These are phyloP conservation scores for Jaminaea rosea DNA, from an alignment of 1,284 basidiomycete species.

Conservation along the genomic window DNA sequence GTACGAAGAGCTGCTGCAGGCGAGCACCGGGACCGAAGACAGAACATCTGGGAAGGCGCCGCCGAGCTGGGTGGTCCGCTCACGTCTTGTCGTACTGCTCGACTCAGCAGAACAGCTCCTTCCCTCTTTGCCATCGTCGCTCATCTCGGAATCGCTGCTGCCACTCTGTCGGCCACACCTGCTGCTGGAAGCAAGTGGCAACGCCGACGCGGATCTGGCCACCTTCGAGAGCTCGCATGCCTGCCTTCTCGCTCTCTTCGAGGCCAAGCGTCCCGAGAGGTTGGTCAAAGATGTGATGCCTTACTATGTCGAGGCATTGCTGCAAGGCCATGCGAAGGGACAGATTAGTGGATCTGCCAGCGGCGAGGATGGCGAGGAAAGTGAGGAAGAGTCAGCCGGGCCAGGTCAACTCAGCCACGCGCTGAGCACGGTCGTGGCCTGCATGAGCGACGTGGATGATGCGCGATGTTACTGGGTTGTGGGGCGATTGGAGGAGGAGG, in stretches of 20 bases:
- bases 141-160: constrained; percentile 30
- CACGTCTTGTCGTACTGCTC: constrained; percentile 29
- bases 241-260: constrained; percentile 34
- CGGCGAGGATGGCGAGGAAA: too few species aligned
- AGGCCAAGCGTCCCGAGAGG: constrained; percentile 22
- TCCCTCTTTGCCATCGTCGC: constrained; percentile 31
- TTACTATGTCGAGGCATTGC: constrained; percentile 35
- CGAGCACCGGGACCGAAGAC: neutral
- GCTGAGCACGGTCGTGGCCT: constrained; percentile 29
- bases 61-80: neutral
- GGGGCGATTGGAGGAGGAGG: constrained; percentile 19
- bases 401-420: constrained; percentile 33
- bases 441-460: constrained; percentile 34
- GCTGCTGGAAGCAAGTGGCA: neutral
- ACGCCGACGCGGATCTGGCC: constrained; percentile 17
- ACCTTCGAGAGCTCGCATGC: constrained; percentile 44
- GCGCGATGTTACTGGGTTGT: constrained; percentile 39
- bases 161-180: constrained; percentile 22
- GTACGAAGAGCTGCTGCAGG: constrained; percentile 12
- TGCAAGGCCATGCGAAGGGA: too few species aligned
- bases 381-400: too few species aligned
- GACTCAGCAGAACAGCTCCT: constrained; percentile 40
- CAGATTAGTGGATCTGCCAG: too few species aligned
- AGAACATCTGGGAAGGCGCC: too few species aligned
- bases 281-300: constrained; percentile 28